Conservation (phyloP, 2,329 filamentous ascomycete genomes). For the Cordyceps farinosa region DNA sequence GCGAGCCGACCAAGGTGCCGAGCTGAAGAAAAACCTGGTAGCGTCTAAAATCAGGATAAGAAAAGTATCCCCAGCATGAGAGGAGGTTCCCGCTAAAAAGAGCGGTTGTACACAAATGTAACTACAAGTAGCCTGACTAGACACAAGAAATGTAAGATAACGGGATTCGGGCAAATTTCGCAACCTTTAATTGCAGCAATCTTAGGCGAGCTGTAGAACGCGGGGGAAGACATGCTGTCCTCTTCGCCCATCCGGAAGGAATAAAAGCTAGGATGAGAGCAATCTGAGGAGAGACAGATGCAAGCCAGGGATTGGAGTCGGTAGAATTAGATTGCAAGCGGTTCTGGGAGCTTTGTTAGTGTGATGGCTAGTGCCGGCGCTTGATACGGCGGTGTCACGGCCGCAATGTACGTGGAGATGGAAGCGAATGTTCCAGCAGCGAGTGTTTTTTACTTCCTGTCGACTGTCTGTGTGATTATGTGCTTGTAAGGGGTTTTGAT, state of each 20-base stretch:
- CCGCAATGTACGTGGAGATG: background rate
- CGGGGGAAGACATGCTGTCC: background rate
- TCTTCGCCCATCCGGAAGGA: background rate
- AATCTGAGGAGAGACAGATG: constrained; percentile 3
- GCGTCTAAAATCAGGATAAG: background rate
- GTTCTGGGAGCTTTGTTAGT: background rate
- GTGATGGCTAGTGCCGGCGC: background rate
- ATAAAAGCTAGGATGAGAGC: background rate
- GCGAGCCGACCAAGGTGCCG: constrained; percentile 15
- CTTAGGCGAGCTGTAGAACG: constrained; percentile 6
- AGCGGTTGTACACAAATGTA: constrained; percentile 15
- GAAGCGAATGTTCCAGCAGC: background rate
- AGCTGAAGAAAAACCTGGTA: constrained; percentile 2
- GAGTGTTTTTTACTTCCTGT: background rate
- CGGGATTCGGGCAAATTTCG: constrained; percentile 6
- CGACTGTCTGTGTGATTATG: background rate
- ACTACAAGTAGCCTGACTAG: constrained; percentile 9
- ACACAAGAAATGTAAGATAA: constrained; percentile 8
- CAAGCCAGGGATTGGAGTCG: background rate
- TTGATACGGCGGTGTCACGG: background rate
- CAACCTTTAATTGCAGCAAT: constrained; percentile 11
- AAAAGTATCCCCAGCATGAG: background rate
- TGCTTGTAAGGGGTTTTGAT: background rate
- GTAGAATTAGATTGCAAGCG: constrained; percentile 3
- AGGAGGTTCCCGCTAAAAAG: background rate